Base-by-base conservation (phyloP, 805 yeast species). In the Yarrowia bubula region DNA sequence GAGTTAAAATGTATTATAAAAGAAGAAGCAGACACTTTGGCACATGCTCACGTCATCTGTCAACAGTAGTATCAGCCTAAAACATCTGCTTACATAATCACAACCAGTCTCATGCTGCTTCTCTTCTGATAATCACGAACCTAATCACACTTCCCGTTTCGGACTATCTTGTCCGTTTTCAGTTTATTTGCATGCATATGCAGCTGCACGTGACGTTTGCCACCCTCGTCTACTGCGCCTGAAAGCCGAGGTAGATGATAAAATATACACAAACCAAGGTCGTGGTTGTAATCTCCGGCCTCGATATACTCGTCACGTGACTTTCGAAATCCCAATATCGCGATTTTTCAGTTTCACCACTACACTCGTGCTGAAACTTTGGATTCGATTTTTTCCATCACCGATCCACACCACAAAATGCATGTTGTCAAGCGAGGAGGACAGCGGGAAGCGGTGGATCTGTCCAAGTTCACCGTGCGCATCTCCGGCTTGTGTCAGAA, bases 391-490 rank as follows among this genome's bases (percentile, higher is more conserved):
- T n/a, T n/a, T n/a, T n/a, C n/a, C n/a, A n/a, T 3, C 44, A 17
- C 8, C 15, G 7, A 33, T 6, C 10, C 3, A 7, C 4, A 13
- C 37, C 37, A 11, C 18, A 9, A 53, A 50, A 91, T 91, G 96
- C 89, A 84, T 77, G 97, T 91, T 72, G 83, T 81, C 75, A 91
- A 91, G 76, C 87, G 97, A 85, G 96, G 91, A 79, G 97, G 97
- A 70, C 93, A 87, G 76, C 86, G 87, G 77, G 97, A 92, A 80
- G 95, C 92, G 47, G 97, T 92, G 66, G 88, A 92, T 75, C 91
- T 92, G 77, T 97, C 92, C 78, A 92, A 93, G 78, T 92, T 95
- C 82, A 92, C 98, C 64, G 96, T 97, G 58, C 84, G 96, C 74
- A 89, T 95, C 67, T 88, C 92, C 69, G 88, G 97, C 74, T 84